These are phyloP conservation scores for Solanum etuberosum DNA, from an alignment of 257 asterid species.

Conservation along the genomic window DNA sequence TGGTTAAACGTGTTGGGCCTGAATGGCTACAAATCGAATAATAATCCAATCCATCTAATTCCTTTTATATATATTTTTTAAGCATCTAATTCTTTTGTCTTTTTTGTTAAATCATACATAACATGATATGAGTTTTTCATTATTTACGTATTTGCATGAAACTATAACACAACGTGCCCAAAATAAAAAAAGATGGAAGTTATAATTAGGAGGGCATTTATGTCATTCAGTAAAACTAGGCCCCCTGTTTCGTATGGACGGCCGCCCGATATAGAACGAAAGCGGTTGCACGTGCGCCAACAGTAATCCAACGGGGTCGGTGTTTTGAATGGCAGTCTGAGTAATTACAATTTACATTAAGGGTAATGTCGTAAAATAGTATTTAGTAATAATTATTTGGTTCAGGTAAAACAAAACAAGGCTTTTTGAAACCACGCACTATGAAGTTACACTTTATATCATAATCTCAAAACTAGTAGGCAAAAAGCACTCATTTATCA, in stretches of 20 bases:
- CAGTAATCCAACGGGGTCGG: background rate
- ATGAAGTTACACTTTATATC: background rate
- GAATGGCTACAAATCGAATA: background rate
- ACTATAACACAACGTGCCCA: background rate
- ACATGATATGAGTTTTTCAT: background rate
- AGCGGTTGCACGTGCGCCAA: background rate
- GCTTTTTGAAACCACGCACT: conserved; percentile 8
- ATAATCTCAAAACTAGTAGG: background rate
- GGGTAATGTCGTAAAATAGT: background rate
- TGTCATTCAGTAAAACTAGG: background rate
- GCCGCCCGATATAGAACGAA: background rate
- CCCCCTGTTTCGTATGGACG: background rate
- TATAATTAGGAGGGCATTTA: background rate
- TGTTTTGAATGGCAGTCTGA: background rate
- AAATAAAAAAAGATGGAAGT: background rate
- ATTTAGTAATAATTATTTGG: background rate
- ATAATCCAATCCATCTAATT: background rate
- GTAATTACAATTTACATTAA: background rate
- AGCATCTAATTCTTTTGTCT: background rate
- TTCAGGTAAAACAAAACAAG: conserved; percentile 13
- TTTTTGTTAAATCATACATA: background rate
- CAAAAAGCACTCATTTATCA: background rate
- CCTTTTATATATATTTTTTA: background rate
- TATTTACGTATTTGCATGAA: background rate
- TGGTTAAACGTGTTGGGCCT: background rate